phyloP scores from a whole-genome alignment of 2,329 filamentous ascomycete genomes.

The Xylaria sp. region DNA sequence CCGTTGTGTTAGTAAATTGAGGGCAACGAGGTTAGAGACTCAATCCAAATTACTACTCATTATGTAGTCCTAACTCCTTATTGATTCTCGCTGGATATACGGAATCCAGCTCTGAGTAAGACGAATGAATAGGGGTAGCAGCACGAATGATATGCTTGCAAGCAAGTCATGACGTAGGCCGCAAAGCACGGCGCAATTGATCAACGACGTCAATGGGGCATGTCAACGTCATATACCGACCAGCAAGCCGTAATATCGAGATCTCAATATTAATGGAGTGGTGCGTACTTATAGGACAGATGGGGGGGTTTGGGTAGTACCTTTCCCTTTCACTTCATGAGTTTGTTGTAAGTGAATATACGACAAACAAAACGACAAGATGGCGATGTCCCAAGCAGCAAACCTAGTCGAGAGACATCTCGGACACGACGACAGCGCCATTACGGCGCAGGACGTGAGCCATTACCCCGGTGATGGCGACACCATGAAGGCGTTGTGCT shows the following conservation, averaged over 20 bases:
- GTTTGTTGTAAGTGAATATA: too few species aligned
- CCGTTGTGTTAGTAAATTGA: too few species aligned
- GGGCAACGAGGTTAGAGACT: too few species aligned
- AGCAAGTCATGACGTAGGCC: not conserved
- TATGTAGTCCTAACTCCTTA: too few species aligned
- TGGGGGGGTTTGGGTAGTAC: too few species aligned
- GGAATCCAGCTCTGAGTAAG: too few species aligned
- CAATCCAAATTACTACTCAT: too few species aligned
- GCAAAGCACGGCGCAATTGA: not conserved
- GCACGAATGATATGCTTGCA: not conserved
- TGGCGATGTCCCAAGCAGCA: constrained; percentile 62
- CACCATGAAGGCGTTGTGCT: constrained; percentile 74
- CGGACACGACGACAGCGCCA: constrained; percentile 61
- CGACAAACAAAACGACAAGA: constrained; percentile 25
- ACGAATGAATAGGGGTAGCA: not conserved
- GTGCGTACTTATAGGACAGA: too few species aligned
- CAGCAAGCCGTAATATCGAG: not conserved
- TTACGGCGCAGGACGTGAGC: constrained; percentile 63
- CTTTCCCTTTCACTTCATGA: too few species aligned
- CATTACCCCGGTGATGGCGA: constrained; percentile 50
- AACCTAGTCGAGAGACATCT: constrained; percentile 59
- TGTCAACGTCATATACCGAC: not conserved
- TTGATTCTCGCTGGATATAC: too few species aligned
- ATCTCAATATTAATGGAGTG: too few species aligned
- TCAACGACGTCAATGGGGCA: not conserved